phyloP scores from a whole-genome alignment of 2,329 filamentous ascomycete genomes.

The Penicillium occitanis region DNA sequence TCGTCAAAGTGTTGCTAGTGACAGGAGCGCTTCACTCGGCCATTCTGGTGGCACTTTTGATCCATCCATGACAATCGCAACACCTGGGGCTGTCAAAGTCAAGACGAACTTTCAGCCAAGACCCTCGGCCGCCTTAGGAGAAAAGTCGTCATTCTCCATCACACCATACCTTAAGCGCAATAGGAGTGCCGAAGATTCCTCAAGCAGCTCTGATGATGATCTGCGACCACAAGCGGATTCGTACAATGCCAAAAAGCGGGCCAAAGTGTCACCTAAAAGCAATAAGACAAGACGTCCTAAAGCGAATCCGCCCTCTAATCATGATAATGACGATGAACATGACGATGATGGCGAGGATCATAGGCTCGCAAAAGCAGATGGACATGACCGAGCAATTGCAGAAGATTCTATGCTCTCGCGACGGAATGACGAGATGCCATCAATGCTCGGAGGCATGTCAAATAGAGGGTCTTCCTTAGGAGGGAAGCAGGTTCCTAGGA shows the following conservation, averaged over 20 bases:
- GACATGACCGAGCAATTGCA: neutral
- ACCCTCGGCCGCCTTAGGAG: conserved; percentile 65
- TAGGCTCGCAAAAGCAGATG: neutral
- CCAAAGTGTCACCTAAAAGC: neutral
- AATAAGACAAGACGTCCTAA: neutral
- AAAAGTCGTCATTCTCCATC: conserved; percentile 91
- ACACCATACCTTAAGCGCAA: conserved; percentile 87
- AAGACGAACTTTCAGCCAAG: conserved; percentile 57
- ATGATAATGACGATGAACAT: neutral
- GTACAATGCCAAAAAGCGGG: neutral
- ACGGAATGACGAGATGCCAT: conserved; percentile 22
- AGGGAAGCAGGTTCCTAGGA: conserved; percentile 59
- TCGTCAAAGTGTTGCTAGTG: conserved; percentile 34
- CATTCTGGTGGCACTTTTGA: conserved; percentile 37
- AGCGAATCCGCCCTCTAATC: neutral
- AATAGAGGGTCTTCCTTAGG: conserved; percentile 27
- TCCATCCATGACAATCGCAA: conserved; percentile 51
- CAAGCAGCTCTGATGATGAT: conserved; percentile 30
- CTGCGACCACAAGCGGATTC: conserved; percentile 18
- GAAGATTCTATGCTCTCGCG: conserved; percentile 19
- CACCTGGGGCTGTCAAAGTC: conserved; percentile 48
- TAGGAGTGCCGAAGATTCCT: conserved; percentile 52
- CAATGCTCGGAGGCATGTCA: conserved; percentile 34
- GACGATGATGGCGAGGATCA: neutral
- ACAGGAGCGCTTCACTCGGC: conserved; percentile 43